phyloP scores from a whole-genome alignment of 257 asterid species.

The Cordia subcordata region DNA sequence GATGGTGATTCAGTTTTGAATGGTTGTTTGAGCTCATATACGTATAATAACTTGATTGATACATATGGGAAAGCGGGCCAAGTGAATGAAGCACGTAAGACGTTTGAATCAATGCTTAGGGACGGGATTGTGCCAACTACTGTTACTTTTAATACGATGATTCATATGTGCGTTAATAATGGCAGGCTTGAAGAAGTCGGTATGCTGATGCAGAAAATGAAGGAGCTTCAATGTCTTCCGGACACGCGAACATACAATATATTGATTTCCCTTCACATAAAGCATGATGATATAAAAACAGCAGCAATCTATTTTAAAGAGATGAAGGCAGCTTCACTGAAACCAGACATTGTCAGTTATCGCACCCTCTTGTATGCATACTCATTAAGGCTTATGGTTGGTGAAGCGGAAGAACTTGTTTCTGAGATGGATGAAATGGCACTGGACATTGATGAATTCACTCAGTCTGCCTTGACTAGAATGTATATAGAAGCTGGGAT shows the following conservation, averaged over 20 bases:
- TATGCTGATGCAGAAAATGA: conserved; percentile 61
- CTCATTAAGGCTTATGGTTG: conserved; percentile 75
- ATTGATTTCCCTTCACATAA: conserved; percentile 75
- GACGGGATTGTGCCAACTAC: conserved; percentile 66
- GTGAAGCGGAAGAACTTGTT: conserved; percentile 67
- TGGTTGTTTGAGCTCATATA: conserved; percentile 46
- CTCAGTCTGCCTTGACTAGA: conserved; percentile 85
- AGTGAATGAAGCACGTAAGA: conserved; percentile 61
- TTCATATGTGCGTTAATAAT: conserved; percentile 83
- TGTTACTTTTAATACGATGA: conserved; percentile 87
- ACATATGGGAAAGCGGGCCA: conserved; percentile 91
- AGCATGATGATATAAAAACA: conserved; percentile 54
- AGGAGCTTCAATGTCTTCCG: conserved; percentile 56
- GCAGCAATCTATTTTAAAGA: conserved; percentile 59
- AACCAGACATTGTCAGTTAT: conserved; percentile 82
- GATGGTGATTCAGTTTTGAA: conserved; percentile 23
- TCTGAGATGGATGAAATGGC: conserved; percentile 74
- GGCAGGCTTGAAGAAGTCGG: conserved; percentile 62
- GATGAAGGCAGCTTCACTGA: conserved; percentile 75
- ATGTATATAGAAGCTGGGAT: conserved; percentile 83
- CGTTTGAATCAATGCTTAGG: conserved; percentile 64
- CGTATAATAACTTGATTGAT: conserved; percentile 83
- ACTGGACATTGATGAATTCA: conserved; percentile 72
- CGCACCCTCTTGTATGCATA: conserved; percentile 86
- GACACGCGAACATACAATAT: conserved; percentile 84